phyloP scores from a whole-genome alignment of 2,329 filamentous ascomycete genomes.

The Pleomassaria siparia region DNA sequence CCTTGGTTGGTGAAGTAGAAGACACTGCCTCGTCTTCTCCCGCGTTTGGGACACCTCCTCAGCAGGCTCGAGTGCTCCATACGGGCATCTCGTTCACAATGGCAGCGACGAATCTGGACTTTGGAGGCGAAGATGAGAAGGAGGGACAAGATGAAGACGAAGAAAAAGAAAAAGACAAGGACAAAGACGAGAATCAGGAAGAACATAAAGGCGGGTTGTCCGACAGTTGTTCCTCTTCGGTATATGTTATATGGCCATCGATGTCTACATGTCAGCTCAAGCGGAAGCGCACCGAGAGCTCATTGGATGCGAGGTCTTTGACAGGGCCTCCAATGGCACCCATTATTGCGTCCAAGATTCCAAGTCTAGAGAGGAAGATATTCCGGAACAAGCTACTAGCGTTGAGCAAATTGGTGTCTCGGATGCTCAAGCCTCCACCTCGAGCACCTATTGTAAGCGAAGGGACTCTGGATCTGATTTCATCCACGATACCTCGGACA shows the following conservation, averaged over 20 bases:
- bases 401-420: constrained; percentile 29
- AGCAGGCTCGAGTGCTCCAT: constrained; percentile 13
- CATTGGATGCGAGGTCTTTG: background rate
- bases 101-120: constrained; percentile 24
- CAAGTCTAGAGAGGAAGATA: constrained; percentile 16
- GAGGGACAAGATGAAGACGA: background rate
- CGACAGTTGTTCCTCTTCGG: constrained; percentile 22
- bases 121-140: background rate
- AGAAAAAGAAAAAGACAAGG: background rate
- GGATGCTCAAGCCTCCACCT: constrained; percentile 12
- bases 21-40: constrained; percentile 20
- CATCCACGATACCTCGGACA: constrained; percentile 19
- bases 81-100: constrained; percentile 23
- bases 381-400: constrained; percentile 32
- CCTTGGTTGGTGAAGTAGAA: constrained; percentile 1
- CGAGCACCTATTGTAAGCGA: constrained; percentile 20
- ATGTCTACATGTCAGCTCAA: constrained; percentile 20
- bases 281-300: constrained; percentile 26
- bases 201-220: background rate
- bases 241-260: constrained; percentile 6
- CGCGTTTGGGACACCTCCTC: constrained; percentile 22
- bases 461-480: constrained; percentile 24
- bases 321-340: background rate
- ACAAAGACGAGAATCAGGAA: background rate
- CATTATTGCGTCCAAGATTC: background rate